A percentile compares a stretch with the other conserved stretches of the same genome.
phyloP scores from a whole-genome alignment of 2,329 filamentous ascomycete genomes.

The Talaromyces sp. region DNA sequence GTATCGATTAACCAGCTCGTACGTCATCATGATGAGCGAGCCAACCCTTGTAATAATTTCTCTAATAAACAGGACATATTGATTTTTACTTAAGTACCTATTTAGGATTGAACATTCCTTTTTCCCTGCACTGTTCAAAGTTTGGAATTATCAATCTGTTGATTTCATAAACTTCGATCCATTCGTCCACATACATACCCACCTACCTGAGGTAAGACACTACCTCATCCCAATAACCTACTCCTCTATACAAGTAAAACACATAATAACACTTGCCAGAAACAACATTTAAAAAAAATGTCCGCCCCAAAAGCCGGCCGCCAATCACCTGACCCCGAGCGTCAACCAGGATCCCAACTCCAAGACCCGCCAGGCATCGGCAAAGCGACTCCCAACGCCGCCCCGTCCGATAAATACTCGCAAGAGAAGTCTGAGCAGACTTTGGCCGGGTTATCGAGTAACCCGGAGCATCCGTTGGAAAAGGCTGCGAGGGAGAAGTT shows the following conservation, averaged over 20 bases:
- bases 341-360: constrained; percentile 60
- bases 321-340: constrained; percentile 71
- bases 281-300: constrained; percentile 3
- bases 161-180: too few species aligned
- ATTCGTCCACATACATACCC: neutral
- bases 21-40: neutral
- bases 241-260: neutral
- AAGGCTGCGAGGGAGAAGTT: constrained; percentile 31
- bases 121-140: neutral
- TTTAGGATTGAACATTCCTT: neutral
- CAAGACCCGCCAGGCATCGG: constrained; percentile 54
- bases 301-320: constrained; percentile 51
- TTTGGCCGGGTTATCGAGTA: constrained; percentile 30
- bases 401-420: constrained; percentile 25
- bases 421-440: constrained; percentile 22
- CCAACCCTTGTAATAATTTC: neutral
- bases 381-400: constrained; percentile 51
- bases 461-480: constrained; percentile 37
- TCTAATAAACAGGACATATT: neutral
- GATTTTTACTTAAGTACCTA: neutral
- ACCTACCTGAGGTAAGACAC: neutral
- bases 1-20: neutral
- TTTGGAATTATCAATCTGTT: neutral
- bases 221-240: neutral
- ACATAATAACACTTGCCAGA: neutral